phyloP scores from a whole-genome alignment of 768 basidiomycete genomes.

The Neoboletus magnificus region DNA sequence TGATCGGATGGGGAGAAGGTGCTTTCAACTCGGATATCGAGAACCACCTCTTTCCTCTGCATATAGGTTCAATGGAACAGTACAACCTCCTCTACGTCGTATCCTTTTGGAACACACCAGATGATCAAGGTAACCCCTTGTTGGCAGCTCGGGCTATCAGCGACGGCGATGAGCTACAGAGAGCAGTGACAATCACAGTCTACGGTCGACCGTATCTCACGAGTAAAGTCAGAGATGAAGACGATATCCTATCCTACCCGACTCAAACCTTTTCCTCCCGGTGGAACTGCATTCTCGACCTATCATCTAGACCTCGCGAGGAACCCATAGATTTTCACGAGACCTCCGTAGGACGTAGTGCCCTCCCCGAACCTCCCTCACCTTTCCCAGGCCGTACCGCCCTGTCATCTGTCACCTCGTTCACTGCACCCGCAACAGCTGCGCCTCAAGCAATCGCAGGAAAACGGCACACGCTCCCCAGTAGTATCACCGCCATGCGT shows the following conservation, averaged over 20 bases:
- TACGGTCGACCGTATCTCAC: conserved; percentile 64
- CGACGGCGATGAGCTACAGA: conserved; percentile 50
- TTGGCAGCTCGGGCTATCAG: conserved; percentile 33
- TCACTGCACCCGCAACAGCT: conserved; percentile 20
- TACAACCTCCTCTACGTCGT: conserved; percentile 89
- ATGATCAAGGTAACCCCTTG: conserved; percentile 44
- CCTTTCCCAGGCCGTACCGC: conserved; percentile 58
- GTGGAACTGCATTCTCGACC: conserved; percentile 89
- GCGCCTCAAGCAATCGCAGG: conserved; percentile 46
- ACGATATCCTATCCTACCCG: conserved; percentile 44
- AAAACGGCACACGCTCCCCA: conserved; percentile 54
- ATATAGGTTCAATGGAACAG: conserved; percentile 70
- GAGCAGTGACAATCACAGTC: conserved; percentile 78
- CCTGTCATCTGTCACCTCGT: conserved; percentile 24
- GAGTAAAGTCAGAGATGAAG: conserved; percentile 17
- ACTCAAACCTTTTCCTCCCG: conserved; percentile 76
- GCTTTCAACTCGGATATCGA: conserved; percentile 33
- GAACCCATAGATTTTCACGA: conserved; percentile 18
- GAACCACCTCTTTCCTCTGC: conserved; percentile 63
- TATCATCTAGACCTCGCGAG: conserved; percentile 41
- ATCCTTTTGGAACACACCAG: conserved; percentile 67
- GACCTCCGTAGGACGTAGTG: conserved; percentile 30
- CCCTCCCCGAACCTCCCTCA: conserved; percentile 72
- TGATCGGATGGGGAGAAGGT: conserved; percentile 49
- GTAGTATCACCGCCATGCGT: conserved; percentile 31